A percentile compares a stretch with the other conserved stretches of the same genome.
These are phyloP conservation scores for Paraphoma sp. DNA, from an alignment of 2,329 filamentous ascomycete species.

Conservation along the genomic window DNA sequence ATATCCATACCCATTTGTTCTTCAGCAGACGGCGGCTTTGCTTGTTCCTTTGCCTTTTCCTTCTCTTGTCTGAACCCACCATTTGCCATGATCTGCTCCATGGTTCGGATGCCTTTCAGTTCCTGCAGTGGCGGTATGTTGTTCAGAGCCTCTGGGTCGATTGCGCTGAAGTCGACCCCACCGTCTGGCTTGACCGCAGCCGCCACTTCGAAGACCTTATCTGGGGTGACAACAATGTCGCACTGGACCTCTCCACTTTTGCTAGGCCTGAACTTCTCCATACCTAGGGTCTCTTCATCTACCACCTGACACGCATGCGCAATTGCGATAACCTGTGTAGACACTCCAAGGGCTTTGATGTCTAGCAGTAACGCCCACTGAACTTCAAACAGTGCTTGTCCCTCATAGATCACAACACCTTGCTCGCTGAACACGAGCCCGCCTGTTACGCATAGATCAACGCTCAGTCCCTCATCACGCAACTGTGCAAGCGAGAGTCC, in stretches of 20 bases:
- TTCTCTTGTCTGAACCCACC: conserved; percentile 16
- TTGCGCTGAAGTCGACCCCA: conserved; percentile 49
- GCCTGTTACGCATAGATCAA: conserved; percentile 51
- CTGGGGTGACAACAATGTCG: conserved; percentile 51
- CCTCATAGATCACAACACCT: conserved; percentile 52
- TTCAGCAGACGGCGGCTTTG: conserved; percentile 21
- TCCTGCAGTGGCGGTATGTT: conserved; percentile 48
- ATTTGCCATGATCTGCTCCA: conserved; percentile 41
- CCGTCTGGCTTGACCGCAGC: conserved; percentile 41
- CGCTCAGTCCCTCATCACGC: conserved; percentile 27
- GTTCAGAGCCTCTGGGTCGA: conserved; percentile 47
- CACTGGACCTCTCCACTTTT: conserved; percentile 52
- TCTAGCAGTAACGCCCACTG: conserved; percentile 52
- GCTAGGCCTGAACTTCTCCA: conserved; percentile 27
- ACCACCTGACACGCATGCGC: conserved; percentile 54
- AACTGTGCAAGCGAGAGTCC: conserved; percentile 47
- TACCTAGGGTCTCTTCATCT: conserved; percentile 28
- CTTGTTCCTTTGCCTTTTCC: conserved; percentile 9
- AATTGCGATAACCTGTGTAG: conserved; percentile 42
- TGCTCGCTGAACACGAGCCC: conserved; percentile 48
- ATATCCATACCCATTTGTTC: conserved; percentile 44
- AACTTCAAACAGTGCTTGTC: conserved; percentile 52
- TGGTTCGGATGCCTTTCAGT: conserved; percentile 45
- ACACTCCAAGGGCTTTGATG: conserved; percentile 34
- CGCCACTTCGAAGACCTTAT: conserved; percentile 34